Base-by-base conservation (phyloP, 768 basidiomycete genomes). In the Rhizopogon roseolus region DNA sequence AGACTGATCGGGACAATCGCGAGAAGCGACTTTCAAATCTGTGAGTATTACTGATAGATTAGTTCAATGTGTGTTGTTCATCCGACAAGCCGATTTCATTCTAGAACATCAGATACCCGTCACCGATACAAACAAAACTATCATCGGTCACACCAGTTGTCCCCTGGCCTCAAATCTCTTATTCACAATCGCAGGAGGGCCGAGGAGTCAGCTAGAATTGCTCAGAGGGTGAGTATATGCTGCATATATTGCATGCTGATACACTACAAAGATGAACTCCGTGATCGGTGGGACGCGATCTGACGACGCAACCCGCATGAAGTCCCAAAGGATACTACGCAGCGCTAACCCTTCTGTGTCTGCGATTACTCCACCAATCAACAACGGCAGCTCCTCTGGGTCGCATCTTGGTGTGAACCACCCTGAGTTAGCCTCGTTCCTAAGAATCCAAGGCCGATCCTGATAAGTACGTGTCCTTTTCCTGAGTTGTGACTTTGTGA, bases 341-440 rank as follows among this genome's bases (percentile, higher is more conserved):
- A 3, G 46, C 42, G 0, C 48, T 1, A 44, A 54, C 28, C 56
- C 53, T 3, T 6, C 14, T 1, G 13, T 7, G 2, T 11, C 45
- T 3, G 2, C 46, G 3, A 22, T 54, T 9, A 13, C 1, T 2
- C 56, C 52, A 1, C 41, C 56, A 5, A 53, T 57, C 22, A 22
- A 25, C 11, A 17, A 36, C 7, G 48, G 44, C 8, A 25, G 8
- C 2, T 7, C 46, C 5, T 28, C 37, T 2, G 14, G 37, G 6
- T 42, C 49, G 2, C 37, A 42, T 14, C 11, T 49, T 17, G 54
- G 54, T 16, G 13, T 41, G 19, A 54, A 54, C 19, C 54, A 54
- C 27, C 46, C 39, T 3, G 25, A 36, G 3, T 22, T 54, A 7
- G 53, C 54, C 16, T 27, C 27, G 1, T 36, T 50, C 5, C 38